These are phyloP conservation scores for Rhizophagus sp. DNA, from an alignment of 192 early-diverging fungal genomes.

Conservation along the genomic window DNA sequence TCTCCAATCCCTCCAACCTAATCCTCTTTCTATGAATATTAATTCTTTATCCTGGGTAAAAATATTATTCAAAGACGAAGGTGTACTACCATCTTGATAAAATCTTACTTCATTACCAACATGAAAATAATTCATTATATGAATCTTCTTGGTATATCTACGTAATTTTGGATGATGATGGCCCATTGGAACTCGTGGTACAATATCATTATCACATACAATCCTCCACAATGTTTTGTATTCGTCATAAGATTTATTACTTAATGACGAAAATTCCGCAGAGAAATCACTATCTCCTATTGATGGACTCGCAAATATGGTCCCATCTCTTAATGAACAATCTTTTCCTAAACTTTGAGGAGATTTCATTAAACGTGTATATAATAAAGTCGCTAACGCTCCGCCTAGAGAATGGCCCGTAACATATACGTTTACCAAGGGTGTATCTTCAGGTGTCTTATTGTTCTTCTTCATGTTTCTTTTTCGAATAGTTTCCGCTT, in stretches of 20 bases:
- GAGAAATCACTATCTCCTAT: conserved; percentile 52
- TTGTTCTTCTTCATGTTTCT: conserved; percentile 19
- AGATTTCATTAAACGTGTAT: conserved; percentile 45
- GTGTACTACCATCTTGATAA: conserved; percentile 8
- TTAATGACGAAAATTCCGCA: conserved; percentile 38
- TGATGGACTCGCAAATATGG: conserved; percentile 46
- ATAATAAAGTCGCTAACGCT: conserved; percentile 45
- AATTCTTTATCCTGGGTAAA: background rate
- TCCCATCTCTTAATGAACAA: conserved; percentile 37
- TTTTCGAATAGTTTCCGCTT: conserved; percentile 33
- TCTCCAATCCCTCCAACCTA: background rate
- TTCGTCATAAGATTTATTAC: conserved; percentile 27
- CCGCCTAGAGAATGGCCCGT: conserved; percentile 58
- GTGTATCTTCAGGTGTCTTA: conserved; percentile 16
- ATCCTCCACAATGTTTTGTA: conserved; percentile 46
- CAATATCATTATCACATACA: conserved; percentile 46
- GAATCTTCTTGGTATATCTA: background rate
- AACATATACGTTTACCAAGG: conserved; percentile 45
- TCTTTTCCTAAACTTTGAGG: conserved; percentile 17
- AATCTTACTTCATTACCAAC: conserved; percentile 11
- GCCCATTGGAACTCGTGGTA: conserved; percentile 44
- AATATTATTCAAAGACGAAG: background rate
- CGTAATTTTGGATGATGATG: conserved; percentile 34
- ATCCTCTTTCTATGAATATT: background rate
- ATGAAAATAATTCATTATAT: conserved; percentile 12